Percentiles rank a stretch among this genome's conserved stretches.
Conservation (phyloP, 345 rosid species). For the Gossypium mustelinum region DNA sequence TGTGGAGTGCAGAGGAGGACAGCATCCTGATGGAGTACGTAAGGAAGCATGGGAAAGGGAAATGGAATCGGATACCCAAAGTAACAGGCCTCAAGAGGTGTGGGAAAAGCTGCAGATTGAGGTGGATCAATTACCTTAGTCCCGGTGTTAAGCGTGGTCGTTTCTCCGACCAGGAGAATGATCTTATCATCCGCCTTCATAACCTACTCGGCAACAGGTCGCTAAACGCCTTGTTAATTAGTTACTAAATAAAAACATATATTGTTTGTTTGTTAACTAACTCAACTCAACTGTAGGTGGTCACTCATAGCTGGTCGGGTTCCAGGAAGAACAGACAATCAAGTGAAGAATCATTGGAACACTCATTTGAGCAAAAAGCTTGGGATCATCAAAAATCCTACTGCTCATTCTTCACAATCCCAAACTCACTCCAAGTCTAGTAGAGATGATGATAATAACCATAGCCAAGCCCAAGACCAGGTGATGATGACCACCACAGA, state of each 20-base stretch:
- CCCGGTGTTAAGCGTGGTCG: slow-evolving; percentile 35
- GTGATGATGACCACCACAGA: neutral
- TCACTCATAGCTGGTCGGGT: slow-evolving; percentile 52
- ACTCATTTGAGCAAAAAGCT: slow-evolving; percentile 46
- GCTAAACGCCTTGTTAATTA: no score
- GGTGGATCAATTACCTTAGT: slow-evolving; percentile 39
- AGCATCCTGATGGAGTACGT: slow-evolving; percentile 23
- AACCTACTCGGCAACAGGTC: slow-evolving; percentile 24
- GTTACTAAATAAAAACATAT: no score
- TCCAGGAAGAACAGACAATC: slow-evolving; percentile 52
- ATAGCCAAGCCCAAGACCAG: neutral
- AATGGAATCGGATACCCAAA: slow-evolving; percentile 32
- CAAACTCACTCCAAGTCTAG: neutral
- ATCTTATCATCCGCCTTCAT: slow-evolving; percentile 26
- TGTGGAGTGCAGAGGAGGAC: slow-evolving; percentile 37
- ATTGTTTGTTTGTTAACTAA: no score
- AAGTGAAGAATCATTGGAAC: slow-evolving; percentile 57
- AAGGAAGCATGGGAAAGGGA: slow-evolving; percentile 29
- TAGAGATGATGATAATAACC: no score
- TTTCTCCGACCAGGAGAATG: slow-evolving; percentile 33
- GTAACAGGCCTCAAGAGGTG: slow-evolving; percentile 33
- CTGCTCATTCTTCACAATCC: neutral
- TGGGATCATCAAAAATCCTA: slow-evolving; percentile 2
- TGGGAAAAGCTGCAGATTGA: slow-evolving; percentile 41
- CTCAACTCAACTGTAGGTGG: slow-evolving; percentile 22